A percentile compares a stretch with the other conserved stretches of the same genome.
phyloP scores from a whole-genome alignment of 2,329 filamentous ascomycete genomes.

The Aspergillus eucalypticola region DNA sequence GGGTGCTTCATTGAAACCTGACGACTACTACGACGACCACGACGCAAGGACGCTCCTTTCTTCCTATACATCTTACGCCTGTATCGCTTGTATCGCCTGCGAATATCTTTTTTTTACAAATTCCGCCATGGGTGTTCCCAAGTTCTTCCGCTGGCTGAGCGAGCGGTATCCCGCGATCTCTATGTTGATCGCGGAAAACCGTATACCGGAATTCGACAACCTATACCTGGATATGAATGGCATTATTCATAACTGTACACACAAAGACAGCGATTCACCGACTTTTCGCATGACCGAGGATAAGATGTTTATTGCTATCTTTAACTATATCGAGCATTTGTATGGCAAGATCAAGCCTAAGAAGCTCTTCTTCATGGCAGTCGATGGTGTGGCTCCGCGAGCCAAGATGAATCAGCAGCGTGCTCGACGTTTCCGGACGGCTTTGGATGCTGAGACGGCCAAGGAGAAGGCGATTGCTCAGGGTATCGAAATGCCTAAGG shows the following conservation, averaged over 20 bases:
- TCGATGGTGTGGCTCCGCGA: conserved; percentile 93
- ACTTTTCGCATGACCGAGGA: conserved; percentile 94
- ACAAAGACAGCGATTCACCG: conserved; percentile 90
- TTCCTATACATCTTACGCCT: not conserved
- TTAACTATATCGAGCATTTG: conserved; percentile 99
- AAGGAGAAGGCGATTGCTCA: conserved; percentile 89
- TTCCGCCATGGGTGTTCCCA: conserved; percentile 67
- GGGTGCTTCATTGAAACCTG: conserved; percentile 22
- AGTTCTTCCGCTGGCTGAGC: conserved; percentile 98
- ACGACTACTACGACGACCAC: conserved; percentile 28
- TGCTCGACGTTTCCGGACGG: conserved; percentile 89
- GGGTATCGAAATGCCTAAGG: conserved; percentile 89
- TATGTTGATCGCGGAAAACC: conserved; percentile 96
- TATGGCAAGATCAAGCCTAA: conserved; percentile 99
- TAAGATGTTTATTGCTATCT: conserved; percentile 99
- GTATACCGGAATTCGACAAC: conserved; percentile 98
- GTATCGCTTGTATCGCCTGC: not conserved
- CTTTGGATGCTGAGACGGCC: conserved; percentile 83
- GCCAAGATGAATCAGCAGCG: conserved; percentile 99
- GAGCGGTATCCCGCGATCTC: conserved; percentile 99
- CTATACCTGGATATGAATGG: conserved; percentile 93
- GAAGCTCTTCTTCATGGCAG: conserved; percentile 99
- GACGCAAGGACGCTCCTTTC: conserved; percentile 13
- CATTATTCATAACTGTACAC: conserved; percentile 99
- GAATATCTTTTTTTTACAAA: conserved; percentile 10